A percentile compares a stretch with the other conserved stretches of the same genome.
These are phyloP conservation scores for Myxozyma neglecta DNA, from an alignment of 805 yeast species.

Conservation along the genomic window DNA sequence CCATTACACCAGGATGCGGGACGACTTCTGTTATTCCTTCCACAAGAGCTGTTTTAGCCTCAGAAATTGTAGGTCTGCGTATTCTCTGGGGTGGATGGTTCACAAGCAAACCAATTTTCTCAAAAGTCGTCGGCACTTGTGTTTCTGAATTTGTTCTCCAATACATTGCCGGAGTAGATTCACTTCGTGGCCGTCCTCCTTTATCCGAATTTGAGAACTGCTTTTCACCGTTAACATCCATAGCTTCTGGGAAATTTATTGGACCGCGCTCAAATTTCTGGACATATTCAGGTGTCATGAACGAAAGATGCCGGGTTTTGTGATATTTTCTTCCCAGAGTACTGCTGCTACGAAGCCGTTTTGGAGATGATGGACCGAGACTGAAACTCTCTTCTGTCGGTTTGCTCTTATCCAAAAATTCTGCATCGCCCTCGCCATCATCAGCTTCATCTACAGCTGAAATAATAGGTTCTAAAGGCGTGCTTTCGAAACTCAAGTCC, in stretches of 20 bases:
- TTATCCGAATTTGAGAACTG: not conserved
- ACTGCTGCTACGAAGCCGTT: not conserved
- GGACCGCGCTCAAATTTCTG: no score
- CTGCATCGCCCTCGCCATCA: not conserved
- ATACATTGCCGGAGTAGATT: slow-evolving; percentile 3
- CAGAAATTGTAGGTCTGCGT: slow-evolving; percentile 20
- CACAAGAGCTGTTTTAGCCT: slow-evolving; percentile 12
- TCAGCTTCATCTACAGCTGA: not conserved
- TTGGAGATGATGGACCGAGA: not conserved
- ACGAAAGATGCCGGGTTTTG: slow-evolving; percentile 9
- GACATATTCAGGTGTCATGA: not conserved
- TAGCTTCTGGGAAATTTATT: no score
- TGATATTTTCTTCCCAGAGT: not conserved
- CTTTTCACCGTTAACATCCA: no score
- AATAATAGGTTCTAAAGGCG: not conserved
- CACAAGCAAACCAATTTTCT: not conserved
- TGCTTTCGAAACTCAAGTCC: not conserved
- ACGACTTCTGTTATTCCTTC: slow-evolving; percentile 23
- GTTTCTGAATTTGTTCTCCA: slow-evolving; percentile 2
- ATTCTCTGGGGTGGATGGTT: not conserved
- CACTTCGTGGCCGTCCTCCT: slow-evolving; percentile 2
- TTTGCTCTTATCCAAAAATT: no score
- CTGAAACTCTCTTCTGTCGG: no score
- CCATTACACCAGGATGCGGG: slow-evolving; percentile 30
- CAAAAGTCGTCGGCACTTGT: slow-evolving; percentile 9